phyloP scores from a whole-genome alignment of 768 basidiomycete genomes.

The Suillus variegatus region DNA sequence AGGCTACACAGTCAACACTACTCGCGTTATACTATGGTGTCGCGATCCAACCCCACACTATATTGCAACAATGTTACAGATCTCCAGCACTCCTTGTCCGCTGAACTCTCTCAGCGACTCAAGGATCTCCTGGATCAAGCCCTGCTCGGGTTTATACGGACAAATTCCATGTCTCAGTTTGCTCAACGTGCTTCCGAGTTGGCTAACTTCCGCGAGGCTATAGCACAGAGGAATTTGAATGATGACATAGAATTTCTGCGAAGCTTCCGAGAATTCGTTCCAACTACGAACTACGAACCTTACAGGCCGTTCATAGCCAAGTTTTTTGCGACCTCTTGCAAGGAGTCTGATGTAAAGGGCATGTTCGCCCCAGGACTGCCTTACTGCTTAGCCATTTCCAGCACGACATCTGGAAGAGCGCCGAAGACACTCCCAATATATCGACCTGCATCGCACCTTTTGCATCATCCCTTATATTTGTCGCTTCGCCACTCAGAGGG shows the following conservation, averaged over 20 bases:
- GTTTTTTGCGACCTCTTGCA: conserved; percentile 9
- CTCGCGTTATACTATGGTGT: neutral
- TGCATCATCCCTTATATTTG: neutral
- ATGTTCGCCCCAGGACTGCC: conserved; percentile 26
- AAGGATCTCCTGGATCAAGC: neutral
- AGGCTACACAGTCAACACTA: neutral
- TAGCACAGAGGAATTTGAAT: neutral
- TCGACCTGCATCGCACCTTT: neutral
- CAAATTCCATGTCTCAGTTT: conserved; percentile 2
- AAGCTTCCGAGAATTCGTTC: conserved; percentile 18
- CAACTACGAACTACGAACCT: conserved; percentile 23
- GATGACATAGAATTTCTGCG: conserved; percentile 13
- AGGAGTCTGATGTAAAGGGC: conserved; percentile 17
- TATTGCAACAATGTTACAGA: neutral
- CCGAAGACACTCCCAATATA: conserved; percentile 24
- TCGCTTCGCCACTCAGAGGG: neutral
- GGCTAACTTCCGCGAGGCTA: neutral
- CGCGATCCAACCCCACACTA: neutral
- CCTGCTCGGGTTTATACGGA: neutral
- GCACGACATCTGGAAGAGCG: conserved; percentile 19
- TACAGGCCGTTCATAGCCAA: conserved; percentile 19
- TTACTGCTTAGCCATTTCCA: conserved; percentile 20
- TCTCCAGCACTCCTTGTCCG: neutral
- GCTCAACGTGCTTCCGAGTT: neutral
- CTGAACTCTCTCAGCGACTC: conserved; percentile 5